Percentiles rank a stretch among this genome's conserved stretches.
Evolutionary conservation across 306 rosid genomes (phyloP).

Genomic region (Ormosia emarginata): DNA sequence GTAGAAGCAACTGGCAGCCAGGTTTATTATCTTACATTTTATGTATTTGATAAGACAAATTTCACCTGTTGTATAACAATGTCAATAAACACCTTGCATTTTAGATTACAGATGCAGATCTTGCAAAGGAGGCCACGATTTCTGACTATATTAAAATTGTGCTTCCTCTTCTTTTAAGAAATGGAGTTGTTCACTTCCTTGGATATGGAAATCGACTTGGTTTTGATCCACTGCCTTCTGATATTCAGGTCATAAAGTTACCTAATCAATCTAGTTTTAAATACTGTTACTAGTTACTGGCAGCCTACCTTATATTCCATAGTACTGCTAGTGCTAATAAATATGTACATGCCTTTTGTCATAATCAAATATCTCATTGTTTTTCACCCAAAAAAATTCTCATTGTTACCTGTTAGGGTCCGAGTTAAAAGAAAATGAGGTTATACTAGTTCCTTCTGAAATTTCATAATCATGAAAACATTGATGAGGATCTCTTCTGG

Average conservation of each 20-base stretch:
- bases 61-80: constrained; percentile 3
- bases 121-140: constrained; percentile 83
- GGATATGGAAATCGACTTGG: constrained; percentile 97
- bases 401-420: neutral
- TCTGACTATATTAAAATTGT: constrained; percentile 56
- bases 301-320: neutral
- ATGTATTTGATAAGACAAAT: neutral
- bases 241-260: constrained; percentile 66
- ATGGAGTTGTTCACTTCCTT: constrained; percentile 76
- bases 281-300: neutral
- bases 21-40: constrained; percentile 44
- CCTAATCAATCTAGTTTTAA: neutral
- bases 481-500: neutral
- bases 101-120: constrained; percentile 91
- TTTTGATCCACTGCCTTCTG: constrained; percentile 73
- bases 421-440: neutral
- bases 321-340: neutral
- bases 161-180: constrained; percentile 67
- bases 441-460: neutral
- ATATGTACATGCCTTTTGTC: neutral
- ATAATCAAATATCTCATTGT: neutral
- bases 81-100: constrained; percentile 18
- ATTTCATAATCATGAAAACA: neutral
- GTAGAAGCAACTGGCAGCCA: constrained; percentile 74
- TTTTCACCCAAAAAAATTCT: too few relatives aligned